Conservation (phyloP, 2,329 filamentous ascomycete genomes). For the Colletotrichum agaves region DNA sequence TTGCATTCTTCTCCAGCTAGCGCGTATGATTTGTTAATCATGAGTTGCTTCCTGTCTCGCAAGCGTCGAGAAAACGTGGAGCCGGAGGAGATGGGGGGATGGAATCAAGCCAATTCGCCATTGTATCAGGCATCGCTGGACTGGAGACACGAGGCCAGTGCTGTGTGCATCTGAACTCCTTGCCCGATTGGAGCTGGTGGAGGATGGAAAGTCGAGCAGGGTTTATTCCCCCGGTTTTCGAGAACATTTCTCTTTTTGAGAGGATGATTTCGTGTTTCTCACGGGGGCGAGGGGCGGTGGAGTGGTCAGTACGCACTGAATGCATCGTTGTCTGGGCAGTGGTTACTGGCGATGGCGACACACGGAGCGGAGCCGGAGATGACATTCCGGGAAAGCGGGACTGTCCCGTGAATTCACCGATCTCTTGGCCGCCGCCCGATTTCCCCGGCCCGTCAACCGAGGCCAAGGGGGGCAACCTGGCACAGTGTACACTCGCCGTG, state of each 20-base stretch:
- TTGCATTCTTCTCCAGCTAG: neutral
- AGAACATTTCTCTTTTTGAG: conserved; percentile 9
- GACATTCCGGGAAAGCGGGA: neutral
- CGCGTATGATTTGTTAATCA: neutral
- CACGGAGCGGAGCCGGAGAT: neutral
- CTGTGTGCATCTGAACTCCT: conserved; percentile 26
- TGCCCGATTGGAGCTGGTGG: neutral
- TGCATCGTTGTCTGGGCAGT: neutral
- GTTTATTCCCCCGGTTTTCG: neutral
- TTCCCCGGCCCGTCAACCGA: neutral
- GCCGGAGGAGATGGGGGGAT: neutral
- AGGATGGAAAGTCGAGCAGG: neutral
- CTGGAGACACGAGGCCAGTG: neutral
- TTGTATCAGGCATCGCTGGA: neutral
- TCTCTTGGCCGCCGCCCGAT: neutral
- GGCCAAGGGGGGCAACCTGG: neutral
- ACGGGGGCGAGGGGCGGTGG: no score
- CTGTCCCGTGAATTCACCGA: neutral
- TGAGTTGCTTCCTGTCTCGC: conserved; percentile 7
- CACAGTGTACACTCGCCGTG: neutral
- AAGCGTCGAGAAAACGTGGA: conserved; percentile 17
- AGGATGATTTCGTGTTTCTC: neutral
- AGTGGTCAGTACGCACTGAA: no score
- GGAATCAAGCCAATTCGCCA: neutral
- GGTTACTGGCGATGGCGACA: neutral